A percentile compares a stretch with the other conserved stretches of the same genome.
These are phyloP conservation scores for Talaromyces sp. DNA, from an alignment of 2,329 filamentous ascomycete species.

Conservation along the genomic window DNA sequence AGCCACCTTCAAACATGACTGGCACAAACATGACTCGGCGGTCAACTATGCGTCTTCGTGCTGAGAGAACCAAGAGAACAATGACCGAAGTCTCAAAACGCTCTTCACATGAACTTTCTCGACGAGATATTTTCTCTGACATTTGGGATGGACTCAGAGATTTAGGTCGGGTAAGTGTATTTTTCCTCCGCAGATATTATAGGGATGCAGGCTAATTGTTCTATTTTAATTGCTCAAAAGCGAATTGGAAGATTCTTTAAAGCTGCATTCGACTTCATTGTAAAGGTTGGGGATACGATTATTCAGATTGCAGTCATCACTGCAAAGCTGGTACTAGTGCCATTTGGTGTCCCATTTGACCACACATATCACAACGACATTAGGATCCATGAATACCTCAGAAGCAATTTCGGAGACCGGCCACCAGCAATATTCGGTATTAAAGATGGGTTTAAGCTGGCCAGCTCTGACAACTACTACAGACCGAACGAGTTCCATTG, in stretches of 20 bases:
- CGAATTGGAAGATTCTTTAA: not conserved
- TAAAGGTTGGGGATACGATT: not conserved
- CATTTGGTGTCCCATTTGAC: constrained; percentile 2
- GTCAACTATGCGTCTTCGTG: not conserved
- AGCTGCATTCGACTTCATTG: not conserved
- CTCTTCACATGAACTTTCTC: not conserved
- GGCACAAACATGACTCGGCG: not conserved
- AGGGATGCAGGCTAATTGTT: not conserved
- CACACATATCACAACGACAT: not conserved
- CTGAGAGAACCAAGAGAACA: not conserved
- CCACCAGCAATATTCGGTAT: not conserved
- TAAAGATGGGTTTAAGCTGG: not conserved
- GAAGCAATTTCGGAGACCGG: not conserved
- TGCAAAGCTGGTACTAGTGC: not conserved
- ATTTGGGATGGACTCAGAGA: not conserved
- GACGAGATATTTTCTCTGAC: not conserved
- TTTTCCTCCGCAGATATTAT: not conserved
- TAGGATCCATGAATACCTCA: not conserved
- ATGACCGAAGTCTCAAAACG: not conserved
- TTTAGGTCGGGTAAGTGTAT: not conserved
- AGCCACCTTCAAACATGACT: no score
- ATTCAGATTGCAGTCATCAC: not conserved
- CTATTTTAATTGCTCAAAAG: not conserved
- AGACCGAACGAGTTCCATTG: not conserved
- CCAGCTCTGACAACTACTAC: no score